Percentiles rank a stretch among this genome's conserved stretches.
phyloP scores from a whole-genome alignment of 2,329 filamentous ascomycete genomes.

The Madurella mycetomatis region DNA sequence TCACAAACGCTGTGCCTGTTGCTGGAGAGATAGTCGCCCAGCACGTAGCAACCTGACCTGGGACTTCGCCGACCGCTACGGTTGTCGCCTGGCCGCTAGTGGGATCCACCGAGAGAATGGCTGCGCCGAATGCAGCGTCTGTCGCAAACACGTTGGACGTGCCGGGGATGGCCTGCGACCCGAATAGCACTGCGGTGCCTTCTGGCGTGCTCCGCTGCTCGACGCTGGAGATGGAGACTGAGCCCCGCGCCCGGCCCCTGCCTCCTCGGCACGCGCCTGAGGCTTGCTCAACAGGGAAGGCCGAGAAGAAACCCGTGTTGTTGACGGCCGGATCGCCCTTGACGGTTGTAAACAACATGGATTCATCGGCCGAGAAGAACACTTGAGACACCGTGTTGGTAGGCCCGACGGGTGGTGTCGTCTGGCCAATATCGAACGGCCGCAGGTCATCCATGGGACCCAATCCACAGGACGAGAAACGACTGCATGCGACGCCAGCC shows the following conservation, averaged over 20 bases:
- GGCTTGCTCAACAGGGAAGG: conserved; percentile 41
- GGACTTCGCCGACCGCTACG: conserved; percentile 38
- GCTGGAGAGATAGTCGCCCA: conserved; percentile 49
- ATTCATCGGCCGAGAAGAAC: conserved; percentile 54
- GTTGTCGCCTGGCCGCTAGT: conserved; percentile 31
- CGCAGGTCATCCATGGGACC: conserved; percentile 42
- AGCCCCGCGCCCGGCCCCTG: too few relatives aligned
- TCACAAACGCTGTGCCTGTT: conserved; percentile 53
- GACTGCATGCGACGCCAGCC: conserved; percentile 43
- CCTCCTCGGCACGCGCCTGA: not conserved
- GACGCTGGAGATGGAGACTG: not conserved
- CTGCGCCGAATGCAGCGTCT: conserved; percentile 54
- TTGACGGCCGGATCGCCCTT: conserved; percentile 55
- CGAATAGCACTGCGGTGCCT: conserved; percentile 55
- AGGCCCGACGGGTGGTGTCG: conserved; percentile 54
- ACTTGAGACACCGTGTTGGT: conserved; percentile 56
- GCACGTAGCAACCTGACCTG: conserved; percentile 52
- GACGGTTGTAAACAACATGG: conserved; percentile 50
- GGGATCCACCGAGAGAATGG: conserved; percentile 41
- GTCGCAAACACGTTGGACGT: conserved; percentile 47
- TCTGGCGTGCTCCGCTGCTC: conserved; percentile 35
- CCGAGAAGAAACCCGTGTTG: conserved; percentile 53
- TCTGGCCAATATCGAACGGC: conserved; percentile 48
- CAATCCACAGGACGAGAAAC: conserved; percentile 37
- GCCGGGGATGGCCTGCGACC: conserved; percentile 43